These are phyloP conservation scores for Euphorbia schlechtendalii DNA, from an alignment of 441 rosid genomes.

Conservation along the genomic window DNA sequence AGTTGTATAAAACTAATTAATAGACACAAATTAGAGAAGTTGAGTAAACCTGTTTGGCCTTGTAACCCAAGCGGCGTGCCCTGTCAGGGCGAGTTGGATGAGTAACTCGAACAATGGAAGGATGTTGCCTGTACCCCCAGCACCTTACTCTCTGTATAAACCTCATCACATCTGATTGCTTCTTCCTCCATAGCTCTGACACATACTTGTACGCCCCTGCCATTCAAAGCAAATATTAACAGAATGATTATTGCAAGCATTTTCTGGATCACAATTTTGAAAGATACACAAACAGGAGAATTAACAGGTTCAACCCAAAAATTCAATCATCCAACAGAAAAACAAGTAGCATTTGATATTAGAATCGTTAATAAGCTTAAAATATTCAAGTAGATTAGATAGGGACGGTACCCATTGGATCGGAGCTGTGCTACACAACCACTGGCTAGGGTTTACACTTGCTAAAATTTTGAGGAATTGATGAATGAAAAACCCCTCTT, in stretches of 20 bases:
- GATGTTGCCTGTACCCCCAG: conserved; percentile 66
- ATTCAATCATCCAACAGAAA: too few relatives aligned
- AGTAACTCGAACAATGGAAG: conserved; percentile 53
- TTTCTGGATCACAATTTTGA: neutral
- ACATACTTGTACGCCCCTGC: conserved; percentile 61
- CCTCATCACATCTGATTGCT: conserved; percentile 71
- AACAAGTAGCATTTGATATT: neutral
- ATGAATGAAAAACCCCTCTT: neutral
- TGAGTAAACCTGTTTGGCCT: conserved; percentile 49
- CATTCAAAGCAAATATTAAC: too few relatives aligned
- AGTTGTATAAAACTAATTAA: neutral
- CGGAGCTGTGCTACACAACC: conserved; percentile 17
- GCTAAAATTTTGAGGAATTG: neutral
- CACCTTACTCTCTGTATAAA: conserved; percentile 66
- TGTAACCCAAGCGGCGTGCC: conserved; percentile 60
- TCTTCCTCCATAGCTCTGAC: conserved; percentile 72
- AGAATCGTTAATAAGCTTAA: neutral
- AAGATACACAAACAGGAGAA: neutral
- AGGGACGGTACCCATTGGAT: conserved; percentile 32
- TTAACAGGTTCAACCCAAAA: neutral
- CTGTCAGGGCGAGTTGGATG: conserved; percentile 65
- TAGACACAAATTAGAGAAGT: neutral
- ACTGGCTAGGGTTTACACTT: conserved; percentile 12
- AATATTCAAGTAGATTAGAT: neutral
- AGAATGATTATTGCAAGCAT: too few relatives aligned